Base-by-base conservation (phyloP, 441 rosid genomes). In the Jatropha podagrica region DNA sequence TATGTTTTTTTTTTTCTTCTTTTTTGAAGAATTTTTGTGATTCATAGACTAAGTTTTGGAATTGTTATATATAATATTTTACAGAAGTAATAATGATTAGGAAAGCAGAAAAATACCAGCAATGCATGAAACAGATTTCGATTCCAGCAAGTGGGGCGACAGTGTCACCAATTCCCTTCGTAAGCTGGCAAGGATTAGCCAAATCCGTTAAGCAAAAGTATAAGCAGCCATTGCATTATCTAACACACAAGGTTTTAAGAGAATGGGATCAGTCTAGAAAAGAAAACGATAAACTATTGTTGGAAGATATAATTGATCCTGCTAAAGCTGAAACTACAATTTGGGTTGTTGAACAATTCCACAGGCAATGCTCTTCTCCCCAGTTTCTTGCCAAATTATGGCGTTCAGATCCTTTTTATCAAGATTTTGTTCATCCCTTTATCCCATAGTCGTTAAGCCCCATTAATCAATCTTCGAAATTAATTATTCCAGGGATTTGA, bases 171-270 rank as follows among this genome's bases (percentile, higher is more conserved):
- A 37, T 59, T 51, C 23, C 58, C 4, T 68, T 74, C 71, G 41
- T 8, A 8, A 64, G 63, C 26, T 81, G 84, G 81, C 60, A 76
- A 81, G 80, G 38, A 26, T n/a, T 83, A 60, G 81, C 71, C 0
- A 46, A 61, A 59, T 51, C 51, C 12, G 58, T 78, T 20, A 78
- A 51, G 76, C 44, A 83, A 54, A 77, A 20, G 71, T 65, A 74
- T 46, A 71, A 48, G 18, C 84, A 81, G 64, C 81, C 86, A 42
- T 59, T 83, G 40, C 86, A 81, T 67, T 79, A 79, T 27, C 76
- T 79, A 7, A 76, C 82, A 3, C 61, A 59, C 17, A 74, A 38
- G 32, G 73, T 56, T 4, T 46, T 81, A 3, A 67, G 49, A 63
- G 74, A 81, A 54, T 80, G 81, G 84, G 84, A 81, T 74, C 54